Evolutionary conservation across 176 grass and related monocot genomes (phyloP), one percentile per base, ranked within the genome.

Genomic region (Saccharum spontaneum): DNA sequence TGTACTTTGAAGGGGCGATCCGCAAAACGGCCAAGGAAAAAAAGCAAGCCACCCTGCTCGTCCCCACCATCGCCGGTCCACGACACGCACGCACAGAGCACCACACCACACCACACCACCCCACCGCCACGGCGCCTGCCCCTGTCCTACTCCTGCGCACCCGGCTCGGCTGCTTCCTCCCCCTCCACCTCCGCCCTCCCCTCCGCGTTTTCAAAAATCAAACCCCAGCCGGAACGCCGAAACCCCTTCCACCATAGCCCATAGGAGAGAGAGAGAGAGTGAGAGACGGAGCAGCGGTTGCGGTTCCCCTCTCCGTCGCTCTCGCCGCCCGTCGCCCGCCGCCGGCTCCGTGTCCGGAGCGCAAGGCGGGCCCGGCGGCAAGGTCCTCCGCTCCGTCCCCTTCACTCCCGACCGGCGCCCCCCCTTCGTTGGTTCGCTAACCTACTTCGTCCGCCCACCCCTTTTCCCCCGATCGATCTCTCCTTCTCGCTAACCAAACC

Each of bases 141-240:
- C 60, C 49, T 28, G 37, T 15, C 61, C 59, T 38, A 17, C 48
- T 44, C 0, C 48, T 50, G 44, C 77, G 17, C 23, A 28, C 37
- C 17, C 14, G 37, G 9, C 74, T 54, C 50, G 80, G 66, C 71
- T 78, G 61, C 54, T 31, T 79, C 54, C 48, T 12, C 10, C 10
- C 22, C 24, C 38, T 26, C 6, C 22, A 6, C 36, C 46, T 34
- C 33, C 5, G 4, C 41, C 22, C 1, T 13, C 7, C 22, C n/a
- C 26, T 43, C 36, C 0, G n/a, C 73, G 83, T 54, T 86, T 90
- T 90, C 84, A 78, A 90, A 86, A 83, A 79, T 67, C 84, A 71
- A 86, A 90, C 44, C 44, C 12, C 23, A 2, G 14, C 3, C 24
- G 72, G 31, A 75, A 75, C 72, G 43, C 26, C 70, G 38, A 31